These are phyloP conservation scores for Cercospora canescens DNA, from an alignment of 2,329 filamentous ascomycete genomes.

Conservation along the genomic window DNA sequence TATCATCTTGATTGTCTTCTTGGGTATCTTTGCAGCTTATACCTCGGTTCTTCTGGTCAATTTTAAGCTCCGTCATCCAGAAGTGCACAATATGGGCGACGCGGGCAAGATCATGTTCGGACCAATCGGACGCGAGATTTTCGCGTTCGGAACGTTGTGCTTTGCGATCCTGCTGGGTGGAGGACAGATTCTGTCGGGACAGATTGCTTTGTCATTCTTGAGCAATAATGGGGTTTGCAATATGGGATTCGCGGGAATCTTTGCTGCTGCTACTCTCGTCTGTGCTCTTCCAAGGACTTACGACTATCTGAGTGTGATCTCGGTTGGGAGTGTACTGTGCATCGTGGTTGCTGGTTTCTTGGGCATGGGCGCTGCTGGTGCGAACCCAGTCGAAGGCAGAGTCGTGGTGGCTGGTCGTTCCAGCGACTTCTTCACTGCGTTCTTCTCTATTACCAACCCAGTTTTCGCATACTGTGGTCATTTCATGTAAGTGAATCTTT, in stretches of 20 bases:
- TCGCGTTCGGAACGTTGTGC: slow-evolving; percentile 48
- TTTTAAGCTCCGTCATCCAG: slow-evolving; percentile 41
- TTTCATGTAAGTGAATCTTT: slow-evolving; percentile 54
- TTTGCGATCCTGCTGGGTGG: slow-evolving; percentile 56
- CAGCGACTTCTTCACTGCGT: slow-evolving; percentile 47
- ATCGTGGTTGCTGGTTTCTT: slow-evolving; percentile 54
- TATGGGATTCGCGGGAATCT: slow-evolving; percentile 49
- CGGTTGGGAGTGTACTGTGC: slow-evolving; percentile 45
- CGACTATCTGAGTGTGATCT: slow-evolving; percentile 49
- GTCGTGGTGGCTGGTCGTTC: slow-evolving; percentile 40
- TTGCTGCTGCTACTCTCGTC: slow-evolving; percentile 49
- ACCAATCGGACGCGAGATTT: slow-evolving; percentile 27
- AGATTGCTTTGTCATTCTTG: slow-evolving; percentile 50
- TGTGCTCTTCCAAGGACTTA: slow-evolving; percentile 53
- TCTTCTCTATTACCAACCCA: slow-evolving; percentile 52
- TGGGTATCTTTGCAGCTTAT: slow-evolving; percentile 53
- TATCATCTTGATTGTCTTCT: slow-evolving; percentile 51
- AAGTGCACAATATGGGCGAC: slow-evolving; percentile 40
- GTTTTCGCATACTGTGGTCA: slow-evolving; percentile 56
- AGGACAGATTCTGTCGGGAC: slow-evolving; percentile 52
- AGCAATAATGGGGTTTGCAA: slow-evolving; percentile 51
- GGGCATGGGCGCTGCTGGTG: slow-evolving; percentile 47
- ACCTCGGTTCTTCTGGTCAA: slow-evolving; percentile 52
- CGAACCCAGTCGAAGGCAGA: slow-evolving; percentile 41
- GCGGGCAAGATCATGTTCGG: slow-evolving; percentile 37